Base-by-base conservation (phyloP, 257 asterid genomes). In the Salvia rosmarinus region DNA sequence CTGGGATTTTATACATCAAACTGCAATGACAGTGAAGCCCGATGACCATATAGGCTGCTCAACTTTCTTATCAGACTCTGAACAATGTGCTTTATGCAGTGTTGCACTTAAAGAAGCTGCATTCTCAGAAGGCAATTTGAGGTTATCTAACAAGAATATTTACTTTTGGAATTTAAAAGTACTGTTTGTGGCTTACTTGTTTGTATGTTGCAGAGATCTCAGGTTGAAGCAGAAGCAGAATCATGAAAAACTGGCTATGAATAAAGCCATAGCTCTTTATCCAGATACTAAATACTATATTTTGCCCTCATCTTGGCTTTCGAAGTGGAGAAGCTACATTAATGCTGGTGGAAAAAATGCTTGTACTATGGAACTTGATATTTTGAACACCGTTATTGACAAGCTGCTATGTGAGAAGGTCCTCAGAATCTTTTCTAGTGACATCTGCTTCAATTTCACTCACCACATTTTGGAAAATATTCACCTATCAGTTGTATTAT, bases 261-360 rank as follows among this genome's bases (percentile, higher is more conserved):
- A 85, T 77, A 94, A 81, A 84, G 80, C 51, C 77, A 67, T 85
- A 32, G 78, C 78, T 71, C 88, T 94, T 65, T 50, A 66, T 75
- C 88, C 85, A 44, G 82, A 85, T 70, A 79, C 77, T 69, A 89
- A 75, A 68, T 89, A 91, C 85, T 89, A 78, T 81, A 78, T 94
- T 75, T 67, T 94, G 81, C 98, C 96, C 37, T 83, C 93, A 52
- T 84, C 90, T 49, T 94, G 99, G 99, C 83, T 94, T 80, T 81
- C 93, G 47, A 83, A 82, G 69, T 91, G 97, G 96, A 89, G 85
- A 85, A 86, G 75, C 83, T 94, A 84, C 74, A 61, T 88, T 25
- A 89, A 77, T 81, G 85, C 96, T 49, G 78, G 79, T 77, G 95
- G 93, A 60, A 94, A 89, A 81, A 89, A 72, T 78, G 77, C 85